Percentiles rank a stretch among this genome's conserved stretches.
These are phyloP conservation scores for Spizellomyces punctatus DNA, from an alignment of 192 early-diverging fungal genomes.

Conservation along the genomic window DNA sequence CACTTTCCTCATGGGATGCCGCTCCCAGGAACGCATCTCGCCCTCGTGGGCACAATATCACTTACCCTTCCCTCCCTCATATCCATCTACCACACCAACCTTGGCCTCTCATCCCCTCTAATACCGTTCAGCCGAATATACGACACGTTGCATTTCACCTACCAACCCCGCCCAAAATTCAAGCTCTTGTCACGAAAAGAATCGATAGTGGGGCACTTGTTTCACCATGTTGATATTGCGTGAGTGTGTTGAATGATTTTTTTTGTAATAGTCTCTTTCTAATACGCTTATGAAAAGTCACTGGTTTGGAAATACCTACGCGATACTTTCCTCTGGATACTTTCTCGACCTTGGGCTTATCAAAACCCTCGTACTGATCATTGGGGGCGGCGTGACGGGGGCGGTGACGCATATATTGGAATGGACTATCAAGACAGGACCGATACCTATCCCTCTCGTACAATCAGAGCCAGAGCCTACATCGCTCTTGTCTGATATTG, in stretches of 20 bases:
- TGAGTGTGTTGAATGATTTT: too few species aligned
- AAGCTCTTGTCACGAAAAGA: not conserved
- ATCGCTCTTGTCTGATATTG: not conserved
- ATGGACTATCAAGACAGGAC: not conserved
- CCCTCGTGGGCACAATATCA: not conserved
- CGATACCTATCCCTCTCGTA: not conserved
- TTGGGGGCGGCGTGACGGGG: conserved; percentile 3
- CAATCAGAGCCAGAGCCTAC: too few species aligned
- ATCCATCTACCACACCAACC: not conserved
- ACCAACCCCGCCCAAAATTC: not conserved
- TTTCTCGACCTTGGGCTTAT: conserved; percentile 1
- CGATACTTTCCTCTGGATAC: not conserved
- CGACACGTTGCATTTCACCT: not conserved
- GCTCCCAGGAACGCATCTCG: not conserved
- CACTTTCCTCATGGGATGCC: not conserved
- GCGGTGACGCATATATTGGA: conserved; percentile 1
- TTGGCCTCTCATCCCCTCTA: not conserved
- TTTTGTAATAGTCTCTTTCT: too few species aligned
- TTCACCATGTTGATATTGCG: conserved; percentile 3
- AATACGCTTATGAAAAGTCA: not conserved
- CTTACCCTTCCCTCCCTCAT: conserved; percentile 8
- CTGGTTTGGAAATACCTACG: conserved; percentile 11
- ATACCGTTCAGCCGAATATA: not conserved
- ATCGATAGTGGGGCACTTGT: not conserved
- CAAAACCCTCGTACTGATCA: not conserved